These are phyloP conservation scores for Dictyostelium brefeldianum DNA, from an alignment of 78 protist genomes.

Conservation along the genomic window DNA sequence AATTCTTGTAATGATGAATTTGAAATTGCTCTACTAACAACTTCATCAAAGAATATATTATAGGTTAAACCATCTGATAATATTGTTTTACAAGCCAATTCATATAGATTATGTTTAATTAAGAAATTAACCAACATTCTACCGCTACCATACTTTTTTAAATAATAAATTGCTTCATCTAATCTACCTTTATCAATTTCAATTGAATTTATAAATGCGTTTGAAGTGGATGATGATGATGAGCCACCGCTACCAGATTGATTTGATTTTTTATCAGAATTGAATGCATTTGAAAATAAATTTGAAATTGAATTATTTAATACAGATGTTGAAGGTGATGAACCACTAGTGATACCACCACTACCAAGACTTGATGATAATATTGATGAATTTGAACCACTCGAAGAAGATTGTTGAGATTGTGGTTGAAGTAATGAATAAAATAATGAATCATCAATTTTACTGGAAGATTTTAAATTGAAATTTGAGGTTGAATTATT, in stretches of 20 bases:
- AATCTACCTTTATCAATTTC: constrained; percentile 25
- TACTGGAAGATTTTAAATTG: neutral
- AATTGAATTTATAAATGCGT: neutral
- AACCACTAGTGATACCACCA: neutral
- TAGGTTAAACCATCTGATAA: constrained; percentile 1
- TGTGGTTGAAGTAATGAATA: constrained; percentile 33
- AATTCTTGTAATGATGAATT: constrained; percentile 24
- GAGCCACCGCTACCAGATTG: neutral
- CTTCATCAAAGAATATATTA: constrained; percentile 62
- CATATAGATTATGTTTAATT: constrained; percentile 52
- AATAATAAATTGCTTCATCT: constrained; percentile 74
- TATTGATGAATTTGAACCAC: neutral
- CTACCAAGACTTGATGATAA: too few species aligned
- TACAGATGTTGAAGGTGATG: too few species aligned
- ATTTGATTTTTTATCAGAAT: neutral
- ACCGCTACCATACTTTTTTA: constrained; percentile 70
- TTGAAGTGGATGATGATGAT: neutral
- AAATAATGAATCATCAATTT: constrained; percentile 57
- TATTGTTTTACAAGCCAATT: constrained; percentile 38
- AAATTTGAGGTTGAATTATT: neutral
- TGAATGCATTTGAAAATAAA: constrained; percentile 18
- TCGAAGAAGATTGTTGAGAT: neutral
- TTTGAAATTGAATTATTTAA: constrained; percentile 3
- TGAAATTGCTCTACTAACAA: constrained; percentile 22
- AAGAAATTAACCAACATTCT: constrained; percentile 48